Base-by-base conservation (phyloP, 345 rosid species). In the Physaria fendleri region DNA sequence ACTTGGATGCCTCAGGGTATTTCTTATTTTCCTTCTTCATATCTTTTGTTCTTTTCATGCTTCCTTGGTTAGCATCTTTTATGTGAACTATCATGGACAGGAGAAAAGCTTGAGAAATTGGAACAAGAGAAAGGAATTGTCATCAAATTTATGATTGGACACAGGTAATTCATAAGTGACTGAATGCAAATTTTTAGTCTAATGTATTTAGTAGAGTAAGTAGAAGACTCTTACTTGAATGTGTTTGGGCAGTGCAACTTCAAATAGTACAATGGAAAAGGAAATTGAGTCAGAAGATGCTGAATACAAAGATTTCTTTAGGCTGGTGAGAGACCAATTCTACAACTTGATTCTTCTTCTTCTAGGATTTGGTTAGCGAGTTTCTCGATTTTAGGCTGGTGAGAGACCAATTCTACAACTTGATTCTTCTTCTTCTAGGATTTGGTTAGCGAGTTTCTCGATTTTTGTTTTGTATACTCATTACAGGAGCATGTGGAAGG, bases 1-100 rank as follows among this genome's bases (percentile, higher is more conserved):
- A 87, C 97, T 60, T 94, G 99, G 99, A 87, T 94, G 97, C 97
- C 99, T 75, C 97, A 80, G 63, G 99, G 97, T 57, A 28, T 56
- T 13, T 22, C 25, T n/a, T 50, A 54, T 53, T n/a, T 14, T 23
- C 41, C 13, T 71, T 23, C 32, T 59, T 51, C 38, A 63, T 12
- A 35, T 44, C 5, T 38, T 3, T 59, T 25, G n/a, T 24, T 18
- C 13, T 30, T 41, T 32, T 27, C 58, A 61, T 41, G 10, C 37
- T 32, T 46, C 24, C 51, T 39, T 43, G 13, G 10, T 38, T 13
- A 33, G 32, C 14, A n/a, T 32, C 20, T 12, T 64, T 44, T 53
- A 48, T 43, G 23, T 29, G 11, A 14, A 37, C 24, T 32, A 44
- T 58, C 22, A 28, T n/a, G n/a, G n/a, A n/a, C 52, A 90, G 99